Percentiles rank a stretch among this genome's conserved stretches.
phyloP scores from a whole-genome alignment of 306 rosid genomes.

The Macrotyloma uniflorum region DNA sequence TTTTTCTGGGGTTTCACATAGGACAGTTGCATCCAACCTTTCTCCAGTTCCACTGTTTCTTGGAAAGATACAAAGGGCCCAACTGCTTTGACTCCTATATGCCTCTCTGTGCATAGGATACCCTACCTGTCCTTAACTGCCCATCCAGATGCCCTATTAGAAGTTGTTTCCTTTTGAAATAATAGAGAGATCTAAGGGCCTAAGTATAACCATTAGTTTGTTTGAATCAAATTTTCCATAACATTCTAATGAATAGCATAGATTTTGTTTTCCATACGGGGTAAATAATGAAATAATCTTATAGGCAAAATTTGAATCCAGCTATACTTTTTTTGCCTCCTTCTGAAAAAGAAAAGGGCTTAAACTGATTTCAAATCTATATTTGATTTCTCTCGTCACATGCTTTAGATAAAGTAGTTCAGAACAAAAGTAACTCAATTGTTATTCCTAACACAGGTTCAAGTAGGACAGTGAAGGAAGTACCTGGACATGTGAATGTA shows the following conservation, averaged over 20 bases:
- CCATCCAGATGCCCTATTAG: slow-evolving; percentile 8
- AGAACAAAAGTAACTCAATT: slow-evolving; percentile 41
- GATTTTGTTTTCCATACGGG: not conserved
- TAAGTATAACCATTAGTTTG: slow-evolving; percentile 28
- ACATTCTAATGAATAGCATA: slow-evolving; percentile 11
- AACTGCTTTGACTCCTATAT: slow-evolving; percentile 43
- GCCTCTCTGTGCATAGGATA: slow-evolving; percentile 40
- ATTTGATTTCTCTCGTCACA: slow-evolving; percentile 32
- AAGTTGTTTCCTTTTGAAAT: slow-evolving; percentile 33
- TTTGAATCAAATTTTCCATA: not conserved
- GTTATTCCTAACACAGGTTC: slow-evolving; percentile 56
- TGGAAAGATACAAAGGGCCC: slow-evolving; percentile 52
- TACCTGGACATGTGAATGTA: slow-evolving; percentile 44
- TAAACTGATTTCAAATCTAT: slow-evolving; percentile 32
- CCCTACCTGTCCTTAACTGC: slow-evolving; percentile 44
- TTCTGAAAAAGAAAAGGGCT: slow-evolving; percentile 4
- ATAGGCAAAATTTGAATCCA: slow-evolving; percentile 22
- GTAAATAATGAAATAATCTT: not conserved
- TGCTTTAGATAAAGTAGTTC: slow-evolving; percentile 38
- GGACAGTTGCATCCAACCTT: slow-evolving; percentile 41
- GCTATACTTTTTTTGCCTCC: slow-evolving; percentile 8
- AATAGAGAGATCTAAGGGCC: not conserved
- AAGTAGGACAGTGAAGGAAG: slow-evolving; percentile 50
- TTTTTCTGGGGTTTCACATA: slow-evolving; percentile 43
- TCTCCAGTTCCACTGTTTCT: slow-evolving; percentile 45